Conservation (phyloP, 495 filamentous ascomycete genomes). For the Talaromyces wortmannii region DNA sequence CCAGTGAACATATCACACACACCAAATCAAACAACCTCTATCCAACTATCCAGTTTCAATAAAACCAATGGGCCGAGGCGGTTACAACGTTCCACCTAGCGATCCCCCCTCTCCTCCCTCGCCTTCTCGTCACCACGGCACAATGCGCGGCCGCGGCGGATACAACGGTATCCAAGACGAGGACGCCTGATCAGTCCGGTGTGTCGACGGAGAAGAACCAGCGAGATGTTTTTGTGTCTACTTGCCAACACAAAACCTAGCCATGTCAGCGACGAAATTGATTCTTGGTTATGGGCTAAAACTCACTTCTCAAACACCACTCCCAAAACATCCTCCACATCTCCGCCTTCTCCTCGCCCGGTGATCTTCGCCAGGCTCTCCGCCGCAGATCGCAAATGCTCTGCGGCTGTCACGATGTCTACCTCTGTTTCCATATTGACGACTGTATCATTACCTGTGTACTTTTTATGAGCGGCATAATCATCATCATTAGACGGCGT, state of each 20-base stretch:
- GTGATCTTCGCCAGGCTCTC: conserved; percentile 78
- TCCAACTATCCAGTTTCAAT: not conserved
- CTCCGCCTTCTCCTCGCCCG: conserved; percentile 75
- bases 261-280: conserved; percentile 8
- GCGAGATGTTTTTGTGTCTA: conserved; percentile 21
- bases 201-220: not conserved
- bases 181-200: not conserved
- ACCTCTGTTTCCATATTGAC: conserved; percentile 31
- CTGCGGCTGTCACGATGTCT: conserved; percentile 92
- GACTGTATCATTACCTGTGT: conserved; percentile 17
- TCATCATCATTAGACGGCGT: conserved; percentile 6
- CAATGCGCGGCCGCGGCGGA: conserved; percentile 46
- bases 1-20: too few relatives aligned
- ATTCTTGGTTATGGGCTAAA: conserved; percentile 3
- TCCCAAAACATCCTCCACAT: conserved; percentile 94
- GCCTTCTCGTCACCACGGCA: conserved; percentile 1
- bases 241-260: conserved; percentile 67
- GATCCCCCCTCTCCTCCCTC: not conserved
- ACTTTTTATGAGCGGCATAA: not conserved
- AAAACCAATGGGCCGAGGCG: conserved; percentile 18
- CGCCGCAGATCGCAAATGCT: conserved; percentile 78
- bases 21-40: not conserved
- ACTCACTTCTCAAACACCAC: conserved; percentile 95
- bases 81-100: conserved; percentile 16
- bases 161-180: conserved; percentile 37